Base-by-base conservation (phyloP, 208 protist species). In the Leishmania mexicana region DNA sequence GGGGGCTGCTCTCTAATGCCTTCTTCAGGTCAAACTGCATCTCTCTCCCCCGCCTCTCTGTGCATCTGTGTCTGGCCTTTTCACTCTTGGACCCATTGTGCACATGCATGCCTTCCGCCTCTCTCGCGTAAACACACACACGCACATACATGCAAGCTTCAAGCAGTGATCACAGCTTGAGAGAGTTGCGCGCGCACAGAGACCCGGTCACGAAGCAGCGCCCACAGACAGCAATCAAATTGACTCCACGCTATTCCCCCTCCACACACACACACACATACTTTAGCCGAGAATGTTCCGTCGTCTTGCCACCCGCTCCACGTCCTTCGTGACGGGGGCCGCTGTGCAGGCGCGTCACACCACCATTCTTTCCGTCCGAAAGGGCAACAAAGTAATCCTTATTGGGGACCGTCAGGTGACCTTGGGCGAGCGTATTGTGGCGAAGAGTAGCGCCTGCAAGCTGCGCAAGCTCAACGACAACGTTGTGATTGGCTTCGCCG, bases 361-460 rank as follows among this genome's bases (percentile, higher is more conserved):
- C 31, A 99, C 98, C 15, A 98, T 99, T 83, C 91, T 99, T 38
- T 98, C 89, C 57, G 96, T 99, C 5, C 88, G 97, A 67, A 98
- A 98, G 75, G 95, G 92, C 49, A 88, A 96, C 78, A 94, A 97
- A 68, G 96, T 99, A 5, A 94, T 98, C 28, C 94, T 98, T 21
- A 97, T 99, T 75, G 97, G 96, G 7, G 97, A 99, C 83, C 94
- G 96, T 53, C 97, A 99, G 87, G 96, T 99, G n/a, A 98, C 97
- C 40, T 88, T 98, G 21, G 97, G 98, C 2, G 93, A 98, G 87
- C 97, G 93, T 77, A 96, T 97, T 81, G 93, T 97, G 58, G 95
- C 93, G 40, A 98, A 98, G 89, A 92, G 89, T 75, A 96, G 85
- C 83, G 90, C 94, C 45, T 90, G 90, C 84, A 96, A 97, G 87